Conservation (phyloP, 2,329 filamentous ascomycete species). For the Aurifilum marmelostoma region DNA sequence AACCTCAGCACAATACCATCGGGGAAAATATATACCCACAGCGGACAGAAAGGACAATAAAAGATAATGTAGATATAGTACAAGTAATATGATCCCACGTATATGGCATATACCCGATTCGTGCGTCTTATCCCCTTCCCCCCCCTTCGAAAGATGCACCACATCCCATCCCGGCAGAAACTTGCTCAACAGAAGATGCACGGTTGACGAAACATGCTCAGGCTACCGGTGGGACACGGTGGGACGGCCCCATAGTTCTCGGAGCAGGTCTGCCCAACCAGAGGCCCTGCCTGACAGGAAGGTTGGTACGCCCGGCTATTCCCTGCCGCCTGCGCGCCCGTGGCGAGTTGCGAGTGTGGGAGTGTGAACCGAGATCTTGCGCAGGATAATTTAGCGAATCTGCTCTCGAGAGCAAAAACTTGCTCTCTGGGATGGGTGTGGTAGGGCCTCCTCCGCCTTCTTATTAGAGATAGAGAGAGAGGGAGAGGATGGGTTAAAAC, state of each 20-base stretch:
- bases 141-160: not conserved
- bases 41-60: no score
- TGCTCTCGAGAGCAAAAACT: not conserved
- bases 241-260: slow-evolving; percentile 4
- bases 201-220: slow-evolving; percentile 20
- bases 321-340: not conserved
- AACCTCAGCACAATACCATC: no score
- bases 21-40: no score
- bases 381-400: not conserved
- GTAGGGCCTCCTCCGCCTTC: not conserved
- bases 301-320: not conserved
- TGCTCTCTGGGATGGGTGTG: not conserved
- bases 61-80: no score
- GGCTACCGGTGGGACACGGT: slow-evolving; percentile 4
- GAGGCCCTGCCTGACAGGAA: not conserved
- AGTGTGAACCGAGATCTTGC: not conserved
- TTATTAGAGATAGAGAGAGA: not conserved
- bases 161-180: slow-evolving; percentile 25
- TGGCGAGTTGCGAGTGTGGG: not conserved
- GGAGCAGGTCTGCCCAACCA: not conserved
- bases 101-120: slow-evolving; percentile 1
- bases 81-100: not conserved
- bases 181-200: slow-evolving; percentile 14
- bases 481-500: no score
- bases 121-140: not conserved